These are phyloP conservation scores for Mycena polygramma DNA, from an alignment of 768 basidiomycete species.

Conservation along the genomic window DNA sequence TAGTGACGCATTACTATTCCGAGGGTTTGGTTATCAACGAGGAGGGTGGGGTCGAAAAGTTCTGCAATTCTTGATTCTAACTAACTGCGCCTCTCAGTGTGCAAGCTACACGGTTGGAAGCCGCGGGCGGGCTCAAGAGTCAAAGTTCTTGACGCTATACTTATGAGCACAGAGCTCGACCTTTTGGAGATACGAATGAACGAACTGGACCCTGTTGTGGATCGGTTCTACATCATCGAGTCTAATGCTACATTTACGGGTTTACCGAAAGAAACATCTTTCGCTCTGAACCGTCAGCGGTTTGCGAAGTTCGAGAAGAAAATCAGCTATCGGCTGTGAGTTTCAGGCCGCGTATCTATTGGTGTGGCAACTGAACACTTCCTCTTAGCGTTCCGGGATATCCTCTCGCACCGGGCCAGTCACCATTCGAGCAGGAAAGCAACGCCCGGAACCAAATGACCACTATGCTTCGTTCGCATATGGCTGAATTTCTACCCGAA, in stretches of 20 bases:
- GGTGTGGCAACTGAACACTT: not conserved
- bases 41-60: conserved; percentile 38
- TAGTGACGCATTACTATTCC: conserved; percentile 70
- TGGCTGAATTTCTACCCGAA: conserved; percentile 46
- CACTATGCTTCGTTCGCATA: conserved; percentile 54
- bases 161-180: conserved; percentile 76
- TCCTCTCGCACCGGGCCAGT: conserved; percentile 55
- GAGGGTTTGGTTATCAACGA: conserved; percentile 61
- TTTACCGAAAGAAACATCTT: conserved; percentile 64
- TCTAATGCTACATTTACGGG: conserved; percentile 75
- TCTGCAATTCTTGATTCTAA: not conserved
- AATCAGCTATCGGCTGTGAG: conserved; percentile 66
- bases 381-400: conserved; percentile 60
- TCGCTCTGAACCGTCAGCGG: conserved; percentile 58
- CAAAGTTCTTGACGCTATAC: conserved; percentile 67
- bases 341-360: conserved; percentile 8
- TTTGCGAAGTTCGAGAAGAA: conserved; percentile 66
- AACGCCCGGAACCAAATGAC: conserved; percentile 65
- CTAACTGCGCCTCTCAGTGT: conserved; percentile 41
- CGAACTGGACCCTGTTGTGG: conserved; percentile 69
- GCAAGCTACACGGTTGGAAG: conserved; percentile 69
- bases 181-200: conserved; percentile 73
- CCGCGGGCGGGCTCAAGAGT: conserved; percentile 50
- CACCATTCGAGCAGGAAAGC: conserved; percentile 65
- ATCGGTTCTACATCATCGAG: conserved; percentile 73